Evolutionary conservation across 2,329 filamentous ascomycete genomes (phyloP).

Genomic region (Fusarium proliferatum): DNA sequence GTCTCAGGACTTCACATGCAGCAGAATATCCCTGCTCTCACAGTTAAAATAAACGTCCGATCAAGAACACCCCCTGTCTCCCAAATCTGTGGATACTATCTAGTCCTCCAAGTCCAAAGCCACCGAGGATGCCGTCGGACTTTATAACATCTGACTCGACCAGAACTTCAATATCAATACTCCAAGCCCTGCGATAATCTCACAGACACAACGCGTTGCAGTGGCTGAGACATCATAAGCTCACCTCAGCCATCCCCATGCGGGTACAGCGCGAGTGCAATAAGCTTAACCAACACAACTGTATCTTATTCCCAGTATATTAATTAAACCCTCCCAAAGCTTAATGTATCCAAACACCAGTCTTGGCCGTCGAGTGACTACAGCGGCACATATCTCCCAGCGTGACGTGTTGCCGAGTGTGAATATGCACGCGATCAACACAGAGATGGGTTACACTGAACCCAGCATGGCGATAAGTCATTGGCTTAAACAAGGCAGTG

Average conservation of each 20-base stretch:
- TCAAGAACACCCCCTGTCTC: neutral
- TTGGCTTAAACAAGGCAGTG: neutral
- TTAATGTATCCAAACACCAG: neutral
- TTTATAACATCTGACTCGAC: neutral
- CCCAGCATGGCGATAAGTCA: neutral
- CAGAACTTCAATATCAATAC: neutral
- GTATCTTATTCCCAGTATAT: neutral
- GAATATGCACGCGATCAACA: neutral
- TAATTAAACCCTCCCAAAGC: neutral
- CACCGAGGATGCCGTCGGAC: neutral
- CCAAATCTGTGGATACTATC: neutral
- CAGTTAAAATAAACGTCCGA: neutral
- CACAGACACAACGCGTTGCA: neutral
- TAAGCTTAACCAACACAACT: conserved; percentile 12
- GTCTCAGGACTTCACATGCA: conserved; percentile 2
- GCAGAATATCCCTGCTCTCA: neutral
- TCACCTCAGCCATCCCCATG: conserved; percentile 4
- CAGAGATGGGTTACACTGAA: neutral
- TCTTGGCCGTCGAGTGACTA: neutral
- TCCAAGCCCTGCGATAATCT: neutral
- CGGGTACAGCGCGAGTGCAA: neutral
- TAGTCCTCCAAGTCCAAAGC: neutral
- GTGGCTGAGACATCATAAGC: conserved; percentile 6
- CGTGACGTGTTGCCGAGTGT: conserved; percentile 5
- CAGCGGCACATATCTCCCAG: neutral